These are phyloP conservation scores for Phytophthora agathidicida DNA, from an alignment of 352 stramenopile species.

Conservation along the genomic window DNA sequence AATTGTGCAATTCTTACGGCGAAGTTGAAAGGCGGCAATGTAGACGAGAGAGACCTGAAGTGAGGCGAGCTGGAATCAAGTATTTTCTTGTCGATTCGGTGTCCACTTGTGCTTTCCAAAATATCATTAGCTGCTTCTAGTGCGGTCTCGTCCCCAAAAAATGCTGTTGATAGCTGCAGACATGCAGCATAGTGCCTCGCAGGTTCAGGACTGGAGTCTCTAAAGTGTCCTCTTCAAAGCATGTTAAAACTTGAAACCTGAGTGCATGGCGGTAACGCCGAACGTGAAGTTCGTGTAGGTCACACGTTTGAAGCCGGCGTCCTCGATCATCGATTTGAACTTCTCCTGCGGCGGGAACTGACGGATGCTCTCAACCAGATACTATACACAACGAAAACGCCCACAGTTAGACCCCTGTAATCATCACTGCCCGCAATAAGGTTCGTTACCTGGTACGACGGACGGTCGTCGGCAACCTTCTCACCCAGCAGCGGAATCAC, in stretches of 20 bases:
- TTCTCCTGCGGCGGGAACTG: conserved; percentile 98
- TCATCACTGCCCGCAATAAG: no score
- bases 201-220: conserved; percentile 10
- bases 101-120: not conserved
- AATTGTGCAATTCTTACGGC: conserved; percentile 86
- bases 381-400: conserved; percentile 56
- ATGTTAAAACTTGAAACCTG: conserved; percentile 96
- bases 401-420: no score
- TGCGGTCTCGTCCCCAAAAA: not conserved
- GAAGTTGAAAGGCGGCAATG: conserved; percentile 57
- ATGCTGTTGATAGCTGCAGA: conserved; percentile 14
- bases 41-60: conserved; percentile 49
- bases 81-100: conserved; percentile 9
- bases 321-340: conserved; percentile 94
- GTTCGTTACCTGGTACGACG: conserved; percentile 93
- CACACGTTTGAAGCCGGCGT: conserved; percentile 93
- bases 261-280: conserved; percentile 97
- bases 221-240: conserved; percentile 2
- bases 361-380: conserved; percentile 99
- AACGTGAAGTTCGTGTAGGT: conserved; percentile 97
- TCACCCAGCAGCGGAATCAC: conserved; percentile 96
- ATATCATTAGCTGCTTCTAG: conserved; percentile 7
- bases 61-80: conserved; percentile 5
- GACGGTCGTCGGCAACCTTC: conserved; percentile 95
- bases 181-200: conserved; percentile 1